Evolutionary conservation across 805 yeast genomes (phyloP).

Genomic region (Blastobotrys terrestris): DNA sequence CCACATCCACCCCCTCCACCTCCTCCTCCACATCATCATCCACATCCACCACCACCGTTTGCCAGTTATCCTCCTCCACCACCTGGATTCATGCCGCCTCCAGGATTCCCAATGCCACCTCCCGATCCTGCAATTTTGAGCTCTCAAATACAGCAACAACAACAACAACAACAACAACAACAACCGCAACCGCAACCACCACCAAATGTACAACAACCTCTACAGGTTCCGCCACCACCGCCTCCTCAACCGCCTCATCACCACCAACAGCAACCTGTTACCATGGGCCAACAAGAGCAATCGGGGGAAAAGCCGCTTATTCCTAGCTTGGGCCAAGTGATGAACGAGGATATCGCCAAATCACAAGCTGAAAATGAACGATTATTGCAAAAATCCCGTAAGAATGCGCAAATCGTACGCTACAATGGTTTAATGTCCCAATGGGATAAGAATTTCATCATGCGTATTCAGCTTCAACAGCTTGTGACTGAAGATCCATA

Average conservation of each 20-base stretch:
- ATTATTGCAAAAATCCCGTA: slow-evolving; percentile 16
- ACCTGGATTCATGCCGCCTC: slow-evolving; percentile 6
- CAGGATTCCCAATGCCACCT: slow-evolving; percentile 11
- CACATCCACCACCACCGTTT: slow-evolving; percentile 13
- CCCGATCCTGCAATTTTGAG: slow-evolving; percentile 14
- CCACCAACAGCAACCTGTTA: slow-evolving; percentile 20
- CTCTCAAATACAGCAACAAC: slow-evolving; percentile 13
- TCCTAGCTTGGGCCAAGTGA: slow-evolving; percentile 17
- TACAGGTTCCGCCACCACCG: no score
- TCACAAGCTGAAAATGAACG: slow-evolving; percentile 17
- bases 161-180: slow-evolving; percentile 25
- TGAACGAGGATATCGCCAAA: slow-evolving; percentile 18
- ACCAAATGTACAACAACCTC: background rate
- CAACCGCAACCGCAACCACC: slow-evolving; percentile 8
- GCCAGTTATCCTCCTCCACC: slow-evolving; percentile 2
- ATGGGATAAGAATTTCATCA: slow-evolving; percentile 91
- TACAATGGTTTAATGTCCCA: slow-evolving; percentile 96
- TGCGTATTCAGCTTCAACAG: slow-evolving; percentile 89
- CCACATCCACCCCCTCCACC: slow-evolving; percentile 11
- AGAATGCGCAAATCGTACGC: slow-evolving; percentile 45
- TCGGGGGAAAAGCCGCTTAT: slow-evolving; percentile 5
- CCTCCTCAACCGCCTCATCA: slow-evolving; percentile 19
- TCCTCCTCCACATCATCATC: slow-evolving; percentile 1
- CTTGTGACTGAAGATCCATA: slow-evolving; percentile 96
- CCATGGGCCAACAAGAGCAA: slow-evolving; percentile 10